Base-by-base conservation (phyloP, 768 basidiomycete genomes). In the Boletus sp. region DNA sequence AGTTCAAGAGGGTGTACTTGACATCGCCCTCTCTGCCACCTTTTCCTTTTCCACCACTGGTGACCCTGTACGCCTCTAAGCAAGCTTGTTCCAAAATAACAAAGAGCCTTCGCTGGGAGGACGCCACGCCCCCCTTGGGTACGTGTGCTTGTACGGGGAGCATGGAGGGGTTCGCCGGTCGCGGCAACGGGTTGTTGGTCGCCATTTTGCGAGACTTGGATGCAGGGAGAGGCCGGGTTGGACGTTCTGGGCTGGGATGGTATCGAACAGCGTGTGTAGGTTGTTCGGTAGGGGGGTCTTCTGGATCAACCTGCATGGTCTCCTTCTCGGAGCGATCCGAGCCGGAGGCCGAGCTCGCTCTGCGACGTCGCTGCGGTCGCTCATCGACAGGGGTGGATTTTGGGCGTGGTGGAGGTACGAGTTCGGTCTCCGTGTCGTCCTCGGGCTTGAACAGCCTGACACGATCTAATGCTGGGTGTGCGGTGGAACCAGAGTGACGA, bases 1-100 rank as follows among this genome's bases (percentile, higher is more conserved):
- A 98, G 73, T 99, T 99, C 61, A 99, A 73, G 54, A 99, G 75
- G 9, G 94, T 94, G 72, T 98, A 98, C 74, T 98, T 98, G 54
- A 91, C 93, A 55, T 96, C 94, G 64, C 76, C 83, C 70, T 68
- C 81, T 69, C 78, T 81, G 62, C 69, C 76, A 54, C 71, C 73
- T 44, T 81, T 80, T 49, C 80, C 76, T 44, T 83, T 79, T 0
- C 65, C 74, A 25, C 82, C 79, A 42, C 83, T 78, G 42, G 85
- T 84, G 57, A 97, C 81, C 55, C 90, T 83, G 76, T 98, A 98
- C 4, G 93, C 91, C 76, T 98, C 96, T 49, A 99, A 77, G 67
- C 97, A 99, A 0, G 97, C 96, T 66, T 95, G 88, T 68, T 92
- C 90, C 41, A 99, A 76, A 10, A 99, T 80, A 46, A 99, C 95